Evolutionary conservation across 2,329 filamentous ascomycete genomes (phyloP).

Genomic region (Fusarium palustre): DNA sequence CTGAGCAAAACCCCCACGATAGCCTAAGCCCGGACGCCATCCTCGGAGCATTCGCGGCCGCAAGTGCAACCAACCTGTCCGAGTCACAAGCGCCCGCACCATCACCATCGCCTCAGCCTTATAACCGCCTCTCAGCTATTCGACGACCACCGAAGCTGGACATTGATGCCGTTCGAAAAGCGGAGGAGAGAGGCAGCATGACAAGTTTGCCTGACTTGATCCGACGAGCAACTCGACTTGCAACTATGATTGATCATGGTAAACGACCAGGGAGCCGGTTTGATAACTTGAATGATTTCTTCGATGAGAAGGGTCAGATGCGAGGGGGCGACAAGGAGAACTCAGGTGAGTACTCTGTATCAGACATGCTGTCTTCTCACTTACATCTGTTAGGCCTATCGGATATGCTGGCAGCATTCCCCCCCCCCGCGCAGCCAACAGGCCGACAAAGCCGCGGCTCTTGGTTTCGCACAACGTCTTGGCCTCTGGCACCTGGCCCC

Average conservation of each 20-base stretch:
- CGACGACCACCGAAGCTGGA: slow-evolving; percentile 79
- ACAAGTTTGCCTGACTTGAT: slow-evolving; percentile 95
- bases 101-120: slow-evolving; percentile 47
- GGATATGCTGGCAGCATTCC: slow-evolving; percentile 75
- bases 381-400: slow-evolving; percentile 66
- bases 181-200: slow-evolving; percentile 86
- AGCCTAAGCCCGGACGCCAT: slow-evolving; percentile 59
- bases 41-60: slow-evolving; percentile 63
- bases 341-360: slow-evolving; percentile 51
- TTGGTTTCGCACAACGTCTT: slow-evolving; percentile 59
- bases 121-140: slow-evolving; percentile 65
- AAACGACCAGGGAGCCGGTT: slow-evolving; percentile 71
- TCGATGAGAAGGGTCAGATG: slow-evolving; percentile 57
- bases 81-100: slow-evolving; percentile 45
- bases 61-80: slow-evolving; percentile 58
- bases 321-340: slow-evolving; percentile 55
- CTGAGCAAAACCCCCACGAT: slow-evolving; percentile 28
- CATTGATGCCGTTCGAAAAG: slow-evolving; percentile 82
- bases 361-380: slow-evolving; percentile 52
- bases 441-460: slow-evolving; percentile 61
- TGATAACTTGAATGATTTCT: slow-evolving; percentile 65
- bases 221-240: slow-evolving; percentile 84
- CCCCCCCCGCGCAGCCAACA: slow-evolving; percentile 66
- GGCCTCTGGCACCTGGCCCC: slow-evolving; percentile 59
- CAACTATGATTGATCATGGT: slow-evolving; percentile 88